Base-by-base conservation (phyloP, 495 filamentous ascomycete genomes). In the Apodospora peruviana region DNA sequence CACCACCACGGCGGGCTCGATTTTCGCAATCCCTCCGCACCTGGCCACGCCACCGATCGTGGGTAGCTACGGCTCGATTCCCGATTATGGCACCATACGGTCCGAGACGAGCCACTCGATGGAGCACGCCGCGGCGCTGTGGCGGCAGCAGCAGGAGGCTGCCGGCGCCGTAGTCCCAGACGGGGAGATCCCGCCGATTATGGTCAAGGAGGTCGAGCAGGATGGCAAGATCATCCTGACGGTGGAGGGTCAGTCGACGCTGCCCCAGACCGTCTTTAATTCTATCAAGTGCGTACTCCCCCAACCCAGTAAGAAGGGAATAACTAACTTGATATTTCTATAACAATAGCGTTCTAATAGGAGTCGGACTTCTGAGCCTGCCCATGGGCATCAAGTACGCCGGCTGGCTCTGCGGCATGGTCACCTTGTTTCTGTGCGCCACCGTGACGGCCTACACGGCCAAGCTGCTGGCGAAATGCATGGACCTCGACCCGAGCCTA, bases 211-310 rank as follows among this genome's bases (percentile, higher is more conserved):
- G 60, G 79, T 95, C 5, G 84, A 94, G 64, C 87, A 93, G 59
- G 90, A 95, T 62, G 93, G 93, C 20, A 88, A 86, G 49, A 73
- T 90, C 16, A 81, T 94, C 22, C 75, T 86, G 58, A 76, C 91
- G 21, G 82, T 97, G 5, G 80, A 93, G 49, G 93, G 93, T 29
- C 90, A 91, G 72, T 94, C 88, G 9, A 98, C 93, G 2, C 70
- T 96, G 23, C 90, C 91, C 2, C 93, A 98, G 70, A 97, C 93
- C 0, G 76, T 96, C 50, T 95, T 98, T 70, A 98, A 98, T 63
- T 93, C 88, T 14, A 90, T 94, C 45, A 98, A 98, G 70, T 73
- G 55, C 46, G 68, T 39, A 27, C 36, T 19, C 10, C 11, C 2
- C 20, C 8, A 16, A n/a, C 5, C n/a, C n/a, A 22, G 4, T 4